Percentiles rank a stretch among this genome's conserved stretches.
Conservation (phyloP, 148 eudicot genomes). For the Talinum fruticosum region DNA sequence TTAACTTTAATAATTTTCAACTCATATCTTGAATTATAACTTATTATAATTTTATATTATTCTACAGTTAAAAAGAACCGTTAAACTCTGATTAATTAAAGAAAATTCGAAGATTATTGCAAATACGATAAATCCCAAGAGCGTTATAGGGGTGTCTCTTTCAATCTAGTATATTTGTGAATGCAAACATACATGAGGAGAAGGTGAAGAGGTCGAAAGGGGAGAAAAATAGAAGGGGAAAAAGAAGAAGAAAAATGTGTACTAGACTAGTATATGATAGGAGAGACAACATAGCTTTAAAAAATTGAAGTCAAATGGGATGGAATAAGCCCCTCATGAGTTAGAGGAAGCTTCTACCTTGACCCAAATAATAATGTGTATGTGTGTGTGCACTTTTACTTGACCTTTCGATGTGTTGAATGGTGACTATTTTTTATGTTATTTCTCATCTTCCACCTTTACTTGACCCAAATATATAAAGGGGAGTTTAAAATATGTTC, state of each 20-base stretch:
- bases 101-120: too few species aligned
- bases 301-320: neutral
- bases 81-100: too few species aligned
- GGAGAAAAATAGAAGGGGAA: neutral
- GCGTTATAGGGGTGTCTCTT: too few species aligned
- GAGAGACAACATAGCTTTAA: neutral
- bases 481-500: too few species aligned
- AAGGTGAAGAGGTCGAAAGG: neutral
- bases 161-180: too few species aligned
- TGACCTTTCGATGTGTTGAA: neutral
- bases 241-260: neutral
- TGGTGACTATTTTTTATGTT: neutral
- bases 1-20: too few species aligned
- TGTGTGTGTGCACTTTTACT: neutral
- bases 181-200: too few species aligned
- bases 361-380: conserved; percentile 6
- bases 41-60: too few species aligned
- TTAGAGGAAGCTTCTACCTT: neutral
- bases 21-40: too few species aligned
- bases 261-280: neutral
- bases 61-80: too few species aligned
- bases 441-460: neutral
- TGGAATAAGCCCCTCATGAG: neutral
- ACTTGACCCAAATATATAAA: too few species aligned
- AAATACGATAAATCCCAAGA: too few species aligned